Conservation (phyloP, 2,329 filamentous ascomycete genomes). For the Stemphylium beticola region DNA sequence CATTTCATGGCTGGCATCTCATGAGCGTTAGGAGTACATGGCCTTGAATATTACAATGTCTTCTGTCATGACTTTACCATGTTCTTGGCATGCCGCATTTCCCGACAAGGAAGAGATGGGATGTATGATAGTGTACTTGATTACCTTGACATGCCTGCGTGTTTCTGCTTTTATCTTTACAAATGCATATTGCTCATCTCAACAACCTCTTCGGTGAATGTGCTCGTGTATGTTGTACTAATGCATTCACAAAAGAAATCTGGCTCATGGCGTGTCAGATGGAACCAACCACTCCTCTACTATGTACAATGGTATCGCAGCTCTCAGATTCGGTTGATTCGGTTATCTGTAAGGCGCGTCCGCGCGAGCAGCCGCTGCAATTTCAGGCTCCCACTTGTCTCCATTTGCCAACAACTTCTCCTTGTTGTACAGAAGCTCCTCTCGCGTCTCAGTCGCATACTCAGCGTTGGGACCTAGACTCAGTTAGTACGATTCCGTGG, state of each 20-base stretch:
- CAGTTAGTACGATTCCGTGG: constrained; percentile 19
- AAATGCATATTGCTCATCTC: no score
- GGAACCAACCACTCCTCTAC: constrained; percentile 23
- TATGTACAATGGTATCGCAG: constrained; percentile 41
- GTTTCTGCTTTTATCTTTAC: no score
- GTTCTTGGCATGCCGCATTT: neutral
- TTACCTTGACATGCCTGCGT: no score
- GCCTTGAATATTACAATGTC: constrained; percentile 32
- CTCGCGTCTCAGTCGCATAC: constrained; percentile 79
- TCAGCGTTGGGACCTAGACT: constrained; percentile 69
- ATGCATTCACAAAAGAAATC: constrained; percentile 33
- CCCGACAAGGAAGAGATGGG: neutral
- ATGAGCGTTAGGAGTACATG: constrained; percentile 33
- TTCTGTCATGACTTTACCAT: constrained; percentile 2
- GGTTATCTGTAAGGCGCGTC: constrained; percentile 75
- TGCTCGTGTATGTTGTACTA: neutral
- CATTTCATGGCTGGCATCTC: constrained; percentile 33
- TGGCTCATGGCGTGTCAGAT: constrained; percentile 23
- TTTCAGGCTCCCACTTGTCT: constrained; percentile 87
- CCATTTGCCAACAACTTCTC: constrained; percentile 84
- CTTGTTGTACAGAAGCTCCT: constrained; percentile 98
- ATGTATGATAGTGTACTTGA: neutral
- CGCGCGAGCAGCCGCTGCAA: constrained; percentile 88
- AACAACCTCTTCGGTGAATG: no score
- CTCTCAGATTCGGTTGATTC: constrained; percentile 21